Base-by-base conservation (phyloP, 2,329 filamentous ascomycete species). In the Onygenales sp. region DNA sequence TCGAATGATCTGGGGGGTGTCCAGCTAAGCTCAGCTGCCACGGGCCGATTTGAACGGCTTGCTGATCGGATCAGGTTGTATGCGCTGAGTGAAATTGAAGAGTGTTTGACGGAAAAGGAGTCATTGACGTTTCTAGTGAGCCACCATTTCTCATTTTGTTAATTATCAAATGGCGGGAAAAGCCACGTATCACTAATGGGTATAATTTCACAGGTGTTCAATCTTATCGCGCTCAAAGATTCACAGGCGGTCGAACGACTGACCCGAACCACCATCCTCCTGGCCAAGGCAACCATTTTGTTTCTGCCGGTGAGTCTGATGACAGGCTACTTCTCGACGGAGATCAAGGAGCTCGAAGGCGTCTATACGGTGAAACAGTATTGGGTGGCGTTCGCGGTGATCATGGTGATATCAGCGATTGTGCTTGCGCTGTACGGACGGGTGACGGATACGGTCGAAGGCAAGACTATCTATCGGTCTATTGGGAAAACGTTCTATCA, bases 291-390 rank as follows among this genome's bases (percentile, higher is more conserved):
- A 5, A 87, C 83, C 10, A 86, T 89, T 42, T 74, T 89, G 50
- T 90, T 90, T 70, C 75, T 89, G 53, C 86, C 86, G 0, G 84
- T 89, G 56, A 85, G 79, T 59, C 77, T 89, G 48, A 83, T 89
- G 80, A 88, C 85, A 3, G 81, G 76, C 35, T 90, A 89, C 67
- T 90, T 89, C 66, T 84, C 82, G 5, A 78, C 84, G 1, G 78
- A 87, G 64, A 79, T 89, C 49, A 68, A 73, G 7, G 77, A 80
- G 3, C 70, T 83, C 8, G 74, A 79, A 48, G 65, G 66, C 7
- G 68, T 71, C n/a, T 89, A 86, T 67, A 81, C 79, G 0, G 69
- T 77, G 11, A 75, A 67, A 53, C 78, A 81, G 43, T 90, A 87
- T 65, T 89, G 86, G 86, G 73, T 79, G 49, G 72, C 77, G 32